Evolutionary conservation across 148 eudicot species (phyloP).

Genomic region (Camellia japonica): DNA sequence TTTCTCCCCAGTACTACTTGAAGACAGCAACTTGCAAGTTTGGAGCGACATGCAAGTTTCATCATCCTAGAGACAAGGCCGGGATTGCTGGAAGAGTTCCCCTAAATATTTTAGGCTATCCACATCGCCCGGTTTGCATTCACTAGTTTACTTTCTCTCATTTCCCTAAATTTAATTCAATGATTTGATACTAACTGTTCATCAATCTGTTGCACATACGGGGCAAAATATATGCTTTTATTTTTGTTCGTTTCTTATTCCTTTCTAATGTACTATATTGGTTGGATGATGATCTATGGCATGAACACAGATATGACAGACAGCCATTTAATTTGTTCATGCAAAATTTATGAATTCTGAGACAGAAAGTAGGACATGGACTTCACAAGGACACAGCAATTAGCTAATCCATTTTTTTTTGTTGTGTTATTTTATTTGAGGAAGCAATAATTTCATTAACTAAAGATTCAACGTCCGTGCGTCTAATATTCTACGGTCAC

Average conservation of each 20-base stretch:
- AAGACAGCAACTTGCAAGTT: conserved; percentile 96
- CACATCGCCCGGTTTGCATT: conserved; percentile 81
- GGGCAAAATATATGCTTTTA: background rate
- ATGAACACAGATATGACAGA: background rate
- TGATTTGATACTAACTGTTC: background rate
- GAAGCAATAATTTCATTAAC: background rate
- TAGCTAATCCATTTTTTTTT: background rate
- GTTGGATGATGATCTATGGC: background rate
- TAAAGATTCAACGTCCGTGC: background rate
- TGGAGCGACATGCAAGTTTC: conserved; percentile 95
- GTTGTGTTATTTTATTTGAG: background rate
- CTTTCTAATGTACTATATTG: background rate
- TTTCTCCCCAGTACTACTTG: conserved; percentile 66
- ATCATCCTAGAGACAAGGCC: conserved; percentile 93
- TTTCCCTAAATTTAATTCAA: conserved; percentile 4
- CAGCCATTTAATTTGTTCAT: background rate
- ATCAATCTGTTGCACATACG: background rate
- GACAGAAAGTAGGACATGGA: background rate
- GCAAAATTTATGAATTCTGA: background rate
- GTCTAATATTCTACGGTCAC: background rate
- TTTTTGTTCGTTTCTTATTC: background rate
- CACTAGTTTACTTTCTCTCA: conserved; percentile 7
- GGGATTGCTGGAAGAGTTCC: conserved; percentile 89
- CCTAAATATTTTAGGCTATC: conserved; percentile 83
- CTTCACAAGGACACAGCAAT: background rate